These are phyloP conservation scores for Pythium coloratum DNA, from an alignment of 352 stramenopile species.

Conservation along the genomic window DNA sequence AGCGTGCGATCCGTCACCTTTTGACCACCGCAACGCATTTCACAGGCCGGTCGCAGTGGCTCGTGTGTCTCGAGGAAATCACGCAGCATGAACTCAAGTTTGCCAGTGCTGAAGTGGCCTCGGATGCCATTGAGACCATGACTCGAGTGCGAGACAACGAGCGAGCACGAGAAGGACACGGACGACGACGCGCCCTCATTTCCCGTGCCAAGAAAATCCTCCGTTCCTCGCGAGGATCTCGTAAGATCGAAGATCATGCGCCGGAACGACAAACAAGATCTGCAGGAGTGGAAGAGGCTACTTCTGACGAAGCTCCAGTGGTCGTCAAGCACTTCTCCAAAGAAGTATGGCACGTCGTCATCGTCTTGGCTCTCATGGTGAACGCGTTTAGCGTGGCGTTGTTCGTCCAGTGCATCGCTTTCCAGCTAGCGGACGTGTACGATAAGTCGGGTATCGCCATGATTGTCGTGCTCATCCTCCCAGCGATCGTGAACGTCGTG, in stretches of 20 bases:
- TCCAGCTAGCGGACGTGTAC: constrained; percentile 16
- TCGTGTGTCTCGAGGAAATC: constrained; percentile 10
- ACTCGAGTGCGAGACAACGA: background rate
- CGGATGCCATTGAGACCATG: constrained; percentile 8
- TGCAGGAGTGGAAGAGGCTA: background rate
- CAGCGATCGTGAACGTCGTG: constrained; percentile 54
- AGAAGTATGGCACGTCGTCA: background rate
- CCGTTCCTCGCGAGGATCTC: background rate
- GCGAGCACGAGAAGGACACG: background rate
- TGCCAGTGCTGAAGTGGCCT: background rate
- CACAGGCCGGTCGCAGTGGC: constrained; percentile 5
- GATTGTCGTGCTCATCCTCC: constrained; percentile 31
- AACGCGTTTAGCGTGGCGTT: constrained; percentile 29
- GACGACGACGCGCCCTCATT: background rate
- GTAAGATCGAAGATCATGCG: background rate
- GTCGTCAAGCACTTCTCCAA: background rate
- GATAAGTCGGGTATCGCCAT: background rate
- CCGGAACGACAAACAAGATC: background rate
- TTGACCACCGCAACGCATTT: background rate
- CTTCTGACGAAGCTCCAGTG: background rate
- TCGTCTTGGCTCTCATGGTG: constrained; percentile 7
- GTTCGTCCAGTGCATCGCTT: constrained; percentile 27
- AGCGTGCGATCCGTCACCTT: constrained; percentile 2
- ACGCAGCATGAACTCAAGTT: constrained; percentile 7
- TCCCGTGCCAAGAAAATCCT: background rate